Base-by-base conservation (phyloP, 2,329 filamentous ascomycete species). In the Claviceps maximensis region DNA sequence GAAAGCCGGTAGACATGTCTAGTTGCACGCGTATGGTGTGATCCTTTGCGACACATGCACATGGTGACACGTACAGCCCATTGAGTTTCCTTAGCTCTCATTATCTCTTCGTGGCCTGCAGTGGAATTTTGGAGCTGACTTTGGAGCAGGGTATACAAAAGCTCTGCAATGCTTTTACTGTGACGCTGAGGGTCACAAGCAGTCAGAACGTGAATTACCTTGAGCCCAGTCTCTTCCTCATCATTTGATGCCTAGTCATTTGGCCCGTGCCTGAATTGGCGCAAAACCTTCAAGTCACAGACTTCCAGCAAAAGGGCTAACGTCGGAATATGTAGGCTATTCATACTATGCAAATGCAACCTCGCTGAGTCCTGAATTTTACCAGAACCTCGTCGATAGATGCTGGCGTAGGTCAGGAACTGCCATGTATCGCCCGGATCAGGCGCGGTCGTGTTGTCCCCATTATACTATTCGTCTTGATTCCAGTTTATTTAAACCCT, bases 401-500 rank as follows among this genome's bases (percentile, higher is more conserved):
- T 86, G 83, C 56, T 93, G 86, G 86, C 83, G 87, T 66, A 78
- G 86, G 57, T 89, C 82, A 40, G 82, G 79, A 17, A 80, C 71
- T 29, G 72, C 89, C 9, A 72, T 93, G 49, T 93, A 93, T 68
- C 82, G 87, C 56, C 87, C 87, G 15, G 85, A 93, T 66, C 83
- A 88, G 61, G 77, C 78, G 54, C 76, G 82, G 53, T 87, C 89
- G 56, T 98, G 93, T 63, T 98, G 93, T 67, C 89, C 90, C 46
- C 89, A 96, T 63, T 97, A 91, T 66, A 89, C 86, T 1, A 83
- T 93, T 52, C 81, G 86, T 47, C 73, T 90, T 21, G 84, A 88
- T 60, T 80, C 81, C 25, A 66, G 72, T 47, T 70, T 74, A 41
- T 87, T 86, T 68, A 82, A 78, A 58, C 74, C 86, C 6, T 77